These are phyloP conservation scores for Dipteronia sinensis DNA, from an alignment of 345 rosid genomes.

Conservation along the genomic window DNA sequence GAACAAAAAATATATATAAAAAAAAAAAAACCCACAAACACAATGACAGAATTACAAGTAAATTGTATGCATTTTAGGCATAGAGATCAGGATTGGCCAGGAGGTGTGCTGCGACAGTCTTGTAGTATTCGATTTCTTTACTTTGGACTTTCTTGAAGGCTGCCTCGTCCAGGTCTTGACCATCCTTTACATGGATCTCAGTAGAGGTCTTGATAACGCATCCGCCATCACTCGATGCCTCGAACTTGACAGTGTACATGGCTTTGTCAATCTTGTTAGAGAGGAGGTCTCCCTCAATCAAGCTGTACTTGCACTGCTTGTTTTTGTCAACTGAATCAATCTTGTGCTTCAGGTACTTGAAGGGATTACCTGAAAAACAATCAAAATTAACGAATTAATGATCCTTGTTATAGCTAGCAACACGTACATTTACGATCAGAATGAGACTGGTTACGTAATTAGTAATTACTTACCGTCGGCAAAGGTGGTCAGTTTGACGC, in stretches of 20 bases:
- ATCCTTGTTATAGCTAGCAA: neutral
- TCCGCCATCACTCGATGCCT: conserved; percentile 29
- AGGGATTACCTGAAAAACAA: neutral
- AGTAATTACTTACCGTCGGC: conserved; percentile 14
- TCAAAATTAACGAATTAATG: too few species aligned
- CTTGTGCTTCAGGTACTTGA: conserved; percentile 27
- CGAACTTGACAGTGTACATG: conserved; percentile 18
- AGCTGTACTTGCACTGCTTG: conserved; percentile 30
- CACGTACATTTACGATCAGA: too few species aligned
- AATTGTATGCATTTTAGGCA: neutral
- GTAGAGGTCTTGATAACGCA: conserved; percentile 20
- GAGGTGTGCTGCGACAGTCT: neutral
- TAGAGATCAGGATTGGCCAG: neutral
- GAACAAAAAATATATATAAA: neutral
- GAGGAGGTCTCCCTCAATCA: conserved; percentile 33
- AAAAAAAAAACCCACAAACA: neutral
- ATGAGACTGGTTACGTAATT: neutral
- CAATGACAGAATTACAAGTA: neutral
- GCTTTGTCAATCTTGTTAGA: conserved; percentile 22
- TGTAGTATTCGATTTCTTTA: neutral
- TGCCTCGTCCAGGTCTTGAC: conserved; percentile 25
- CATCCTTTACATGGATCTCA: conserved; percentile 23
- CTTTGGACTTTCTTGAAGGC: conserved; percentile 2
- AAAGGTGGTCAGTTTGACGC: conserved; percentile 34
- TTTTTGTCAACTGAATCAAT: conserved; percentile 30